Evolutionary conservation across 768 basidiomycete species (phyloP), one percentile per base, ranked within the genome.

Genomic region (Fomitopsis serialis): DNA sequence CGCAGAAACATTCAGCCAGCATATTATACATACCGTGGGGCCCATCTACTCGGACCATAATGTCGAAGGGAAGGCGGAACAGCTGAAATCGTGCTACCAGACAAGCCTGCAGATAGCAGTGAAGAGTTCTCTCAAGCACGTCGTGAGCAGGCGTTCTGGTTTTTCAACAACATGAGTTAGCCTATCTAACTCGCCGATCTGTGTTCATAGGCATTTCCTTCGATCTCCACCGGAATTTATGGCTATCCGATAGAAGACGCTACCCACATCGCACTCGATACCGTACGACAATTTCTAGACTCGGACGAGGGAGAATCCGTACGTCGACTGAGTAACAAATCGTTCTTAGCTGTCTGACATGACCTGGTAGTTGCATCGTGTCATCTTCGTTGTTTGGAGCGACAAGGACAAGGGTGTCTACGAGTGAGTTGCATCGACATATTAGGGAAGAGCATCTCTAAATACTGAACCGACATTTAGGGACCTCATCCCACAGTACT

Each of bases 1-100:
- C 11, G 25, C 15, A 9, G 4, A 19, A 17, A n/a, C 29, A 53
- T n/a, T 12, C 58, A 89, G 90, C 35, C 77, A 78, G 35, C 75
- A 85, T 63, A 74, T 93, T 54, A 89, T 93, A 40, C 91, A 92
- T 61, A 77, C 91, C 2, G 91, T 92, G 15, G 91, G 91, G 11
- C 91, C 91, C 0, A 66, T 88, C 1, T 91, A 87, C 64, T 74
- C 72, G 4, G 52, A 60, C 2, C 53, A 58, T 1, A 68, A 74
- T 24, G 68, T 66, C 35, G 75, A 76, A 40, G 67, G 65, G 24
- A 78, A 76, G 50, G 81, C 81, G 5, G 58, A 64, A 54, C 76
- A 81, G 55, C 75, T 93, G 13, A 73, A 74, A 3, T 87, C 87
- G 9, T 88, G 87, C 61, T 93, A 93, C 63, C 70, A 66, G 52